phyloP scores from a whole-genome alignment of 139 green algal species.

The Edaphochlamys debaryana region DNA sequence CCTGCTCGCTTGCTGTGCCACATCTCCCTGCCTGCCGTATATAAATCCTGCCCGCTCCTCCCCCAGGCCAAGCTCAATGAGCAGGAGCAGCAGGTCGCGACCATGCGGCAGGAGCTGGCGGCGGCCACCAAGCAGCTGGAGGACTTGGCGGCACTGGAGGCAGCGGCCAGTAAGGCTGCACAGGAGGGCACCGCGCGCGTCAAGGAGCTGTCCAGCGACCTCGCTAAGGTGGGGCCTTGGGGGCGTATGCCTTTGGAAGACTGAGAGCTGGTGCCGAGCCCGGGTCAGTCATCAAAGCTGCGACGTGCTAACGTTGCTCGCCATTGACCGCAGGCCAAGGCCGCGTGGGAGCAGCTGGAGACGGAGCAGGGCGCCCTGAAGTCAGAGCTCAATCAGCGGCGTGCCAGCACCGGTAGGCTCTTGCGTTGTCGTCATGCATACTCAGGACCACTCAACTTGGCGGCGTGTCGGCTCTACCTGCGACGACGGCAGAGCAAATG shows the following conservation, averaged over 20 bases:
- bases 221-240: neutral
- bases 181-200: neutral
- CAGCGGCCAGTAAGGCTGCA: neutral
- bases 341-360: neutral
- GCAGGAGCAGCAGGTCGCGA: neutral
- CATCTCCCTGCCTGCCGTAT: too few relatives aligned
- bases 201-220: neutral
- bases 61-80: neutral
- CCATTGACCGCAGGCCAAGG: neutral
- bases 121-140: neutral
- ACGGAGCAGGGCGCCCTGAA: neutral
- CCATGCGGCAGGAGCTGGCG: neutral
- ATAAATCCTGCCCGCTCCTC: too few relatives aligned
- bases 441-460: too few relatives aligned
- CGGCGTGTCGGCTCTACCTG: too few relatives aligned
- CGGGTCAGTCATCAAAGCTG: too few relatives aligned
- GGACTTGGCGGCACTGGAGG: neutral
- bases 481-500: too few relatives aligned
- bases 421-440: too few relatives aligned
- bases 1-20: too few relatives aligned
- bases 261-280: too few relatives aligned
- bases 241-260: too few relatives aligned
- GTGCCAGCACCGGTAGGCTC: neutral
- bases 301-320: too few relatives aligned
- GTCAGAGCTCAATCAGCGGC: neutral